Base-by-base conservation (phyloP, 805 yeast species). In the Yamadazyma akitaensis region DNA sequence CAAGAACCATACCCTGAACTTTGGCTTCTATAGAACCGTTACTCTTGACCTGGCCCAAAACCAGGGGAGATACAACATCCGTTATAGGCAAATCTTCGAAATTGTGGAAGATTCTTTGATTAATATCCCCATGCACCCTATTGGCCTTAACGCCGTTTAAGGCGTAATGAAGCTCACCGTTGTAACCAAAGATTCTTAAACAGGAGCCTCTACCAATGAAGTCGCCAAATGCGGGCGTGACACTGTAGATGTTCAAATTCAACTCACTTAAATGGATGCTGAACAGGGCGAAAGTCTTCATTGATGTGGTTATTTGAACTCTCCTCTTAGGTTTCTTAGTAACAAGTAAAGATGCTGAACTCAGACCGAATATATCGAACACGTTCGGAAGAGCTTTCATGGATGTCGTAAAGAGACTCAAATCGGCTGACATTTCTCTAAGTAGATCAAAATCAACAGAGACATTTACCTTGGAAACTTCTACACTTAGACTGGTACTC, bases 231-330 rank as follows among this genome's bases (percentile, higher is more conserved):
- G 49, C 19, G 2, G 32, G 17, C 2, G 60, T 57, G 2, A 68
- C 34, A 6, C 55, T 44, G 0, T 43, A 32, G 2, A 67, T 40
- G 1, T 41, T 44, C 3, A 67, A 32, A 2, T 53, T 48, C 2
- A 62, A 32, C 37, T 51, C 55, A 26, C 56, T 55, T 8, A 68
- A 40, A 1, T 42, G 30, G 1, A 62, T 9, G 28, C 70, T 72
- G 13, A 75, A 70, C 1, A 79, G 50, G 46, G 72, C 59, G 1
- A 81, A 81, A 7, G 61, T 54, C 10, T 63, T 61, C 43, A 25
- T 17, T 18, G 34, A 42, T 18, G 49, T 49, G 21, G 37, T 37
- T 17, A 50, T 52, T 4, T 40, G 47, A 1, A 52, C 52, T 12
- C 57, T 53, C 30, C 58, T 53, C 32, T 50, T 46, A 6, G 54